These are phyloP conservation scores for Isatis lusitanica DNA, from an alignment of 441 rosid species.

Conservation along the genomic window DNA sequence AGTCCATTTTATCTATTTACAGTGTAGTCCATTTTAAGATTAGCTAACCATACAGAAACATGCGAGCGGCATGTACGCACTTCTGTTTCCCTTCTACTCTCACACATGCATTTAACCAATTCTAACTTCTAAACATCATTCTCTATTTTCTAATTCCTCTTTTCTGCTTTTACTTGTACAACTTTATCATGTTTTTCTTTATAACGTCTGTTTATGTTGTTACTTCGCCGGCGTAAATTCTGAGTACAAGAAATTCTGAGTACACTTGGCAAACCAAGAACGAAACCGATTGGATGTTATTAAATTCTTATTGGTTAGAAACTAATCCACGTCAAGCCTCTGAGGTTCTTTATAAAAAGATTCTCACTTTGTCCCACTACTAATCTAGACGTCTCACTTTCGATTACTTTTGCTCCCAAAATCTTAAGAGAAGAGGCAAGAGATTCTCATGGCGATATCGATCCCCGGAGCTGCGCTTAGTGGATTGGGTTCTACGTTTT, in stretches of 20 bases:
- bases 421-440: background rate
- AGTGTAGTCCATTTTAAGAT: background rate
- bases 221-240: background rate
- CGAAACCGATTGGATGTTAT: background rate
- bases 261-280: background rate
- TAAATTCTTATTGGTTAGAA: constrained; percentile 25
- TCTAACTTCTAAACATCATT: constrained; percentile 6
- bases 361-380: constrained; percentile 3
- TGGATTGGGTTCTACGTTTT: constrained; percentile 22
- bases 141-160: background rate
- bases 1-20: background rate
- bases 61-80: constrained; percentile 27
- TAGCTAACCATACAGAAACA: constrained; percentile 4
- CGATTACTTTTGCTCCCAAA: background rate
- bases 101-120: background rate
- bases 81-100: background rate
- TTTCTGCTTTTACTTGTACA: background rate
- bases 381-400: background rate
- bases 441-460: constrained; percentile 15
- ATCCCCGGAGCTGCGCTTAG: constrained; percentile 26
- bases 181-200: background rate
- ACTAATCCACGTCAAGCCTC: constrained; percentile 25
- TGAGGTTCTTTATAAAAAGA: background rate
- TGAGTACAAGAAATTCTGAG: background rate
- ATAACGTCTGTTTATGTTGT: background rate